A percentile compares a stretch with the other conserved stretches of the same genome.
Evolutionary conservation across 2,329 filamentous ascomycete genomes (phyloP).

Genomic region (Botrytis paeoniae): DNA sequence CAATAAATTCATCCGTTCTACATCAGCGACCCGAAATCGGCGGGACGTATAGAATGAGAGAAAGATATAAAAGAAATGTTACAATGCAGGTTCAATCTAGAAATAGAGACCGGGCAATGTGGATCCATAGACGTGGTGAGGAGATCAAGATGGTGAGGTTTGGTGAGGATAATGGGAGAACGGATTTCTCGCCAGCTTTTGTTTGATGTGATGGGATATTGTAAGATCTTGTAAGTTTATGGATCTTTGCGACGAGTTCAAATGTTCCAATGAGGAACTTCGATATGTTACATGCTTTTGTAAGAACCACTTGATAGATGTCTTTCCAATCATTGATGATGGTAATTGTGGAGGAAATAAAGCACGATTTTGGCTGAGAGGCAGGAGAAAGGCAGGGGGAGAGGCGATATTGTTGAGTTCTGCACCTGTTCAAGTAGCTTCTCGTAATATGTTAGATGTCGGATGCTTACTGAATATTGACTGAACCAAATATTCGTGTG

Average conservation of each 20-base stretch:
- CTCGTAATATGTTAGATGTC: background rate
- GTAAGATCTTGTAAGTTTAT: background rate
- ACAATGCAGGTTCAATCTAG: background rate
- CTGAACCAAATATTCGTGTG: too few species aligned
- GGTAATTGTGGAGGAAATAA: background rate
- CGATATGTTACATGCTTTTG: background rate
- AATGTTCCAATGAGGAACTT: background rate
- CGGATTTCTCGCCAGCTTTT: constrained; percentile 1
- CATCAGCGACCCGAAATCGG: background rate
- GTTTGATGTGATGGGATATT: background rate
- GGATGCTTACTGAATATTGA: background rate
- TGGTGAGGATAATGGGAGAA: background rate
- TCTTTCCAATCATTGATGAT: background rate
- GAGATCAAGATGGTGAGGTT: background rate
- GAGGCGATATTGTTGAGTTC: background rate
- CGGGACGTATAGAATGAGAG: background rate
- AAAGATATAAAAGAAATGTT: background rate
- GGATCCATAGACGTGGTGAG: background rate
- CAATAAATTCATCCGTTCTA: background rate
- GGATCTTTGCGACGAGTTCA: background rate
- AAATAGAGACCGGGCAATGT: background rate
- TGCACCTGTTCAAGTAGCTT: background rate
- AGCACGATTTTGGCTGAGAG: background rate
- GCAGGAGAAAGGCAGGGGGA: background rate
- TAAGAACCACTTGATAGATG: background rate